Base-by-base conservation (phyloP, 768 basidiomycete genomes). In the Macrocybe gigantea region DNA sequence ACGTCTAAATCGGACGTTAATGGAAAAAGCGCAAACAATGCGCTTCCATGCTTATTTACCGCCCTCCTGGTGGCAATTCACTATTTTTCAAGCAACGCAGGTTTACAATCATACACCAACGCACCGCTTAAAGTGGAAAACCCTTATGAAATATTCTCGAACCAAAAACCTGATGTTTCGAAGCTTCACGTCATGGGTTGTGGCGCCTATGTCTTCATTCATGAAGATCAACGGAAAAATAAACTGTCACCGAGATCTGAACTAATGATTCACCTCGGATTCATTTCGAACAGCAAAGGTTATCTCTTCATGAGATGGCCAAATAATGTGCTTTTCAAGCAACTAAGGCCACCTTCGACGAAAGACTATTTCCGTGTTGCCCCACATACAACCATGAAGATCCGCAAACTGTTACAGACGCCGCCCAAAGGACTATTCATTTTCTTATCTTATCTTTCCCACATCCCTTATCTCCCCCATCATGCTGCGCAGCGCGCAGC, bases 1-100 rank as follows among this genome's bases (percentile, higher is more conserved):
- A 38, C 33, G 46, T 11, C 49, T 59, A 6, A 59, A 59, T 49
- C 13, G 50, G 5, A 41, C 41, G 6, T 29, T 41, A 33, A 34
- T 38, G 44, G 34, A 51, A 13, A 42, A 41, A 13, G 49, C 39
- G 0, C 33, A 41, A 37, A 22, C 49, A 6, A 46, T 51, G 14
- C 40, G 14, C 29, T 41, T 40, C 15, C 34, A 33, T 5, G 45
- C 49, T 13, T 48, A 41, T 11, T 30, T 47, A 38, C 50, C 41
- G 0, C 29, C 5, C 2, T 43, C 41, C 0, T 51, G 45, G 45
- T 48, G 46, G 50, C 35, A 51, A 38, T 51, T 51, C 29, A 38
- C 29, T 37, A 35, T 47, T 4, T 45, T 32, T 38, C 42, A 52
- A 14, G 29, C 42, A 1, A 30, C 22, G 0, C 41, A 51, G 5